Conservation (phyloP, 2,329 filamentous ascomycete genomes). For the Dactylonectria macrodidyma region DNA sequence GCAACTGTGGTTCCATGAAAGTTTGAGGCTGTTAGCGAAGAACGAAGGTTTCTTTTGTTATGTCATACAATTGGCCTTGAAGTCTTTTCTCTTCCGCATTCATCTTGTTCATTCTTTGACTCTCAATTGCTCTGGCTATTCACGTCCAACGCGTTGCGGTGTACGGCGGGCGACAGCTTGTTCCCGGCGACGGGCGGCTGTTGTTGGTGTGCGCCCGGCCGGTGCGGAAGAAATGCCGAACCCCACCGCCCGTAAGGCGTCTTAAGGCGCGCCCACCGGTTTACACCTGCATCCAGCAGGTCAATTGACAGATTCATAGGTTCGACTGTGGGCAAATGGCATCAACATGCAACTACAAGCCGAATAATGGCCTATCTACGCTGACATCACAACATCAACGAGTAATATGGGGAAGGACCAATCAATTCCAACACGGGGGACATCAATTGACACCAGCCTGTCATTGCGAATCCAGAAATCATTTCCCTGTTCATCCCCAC, state of each 20-base stretch:
- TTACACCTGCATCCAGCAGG: not conserved
- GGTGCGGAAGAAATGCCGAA: constrained; percentile 31
- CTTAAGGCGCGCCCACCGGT: constrained; percentile 2
- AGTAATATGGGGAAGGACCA: not conserved
- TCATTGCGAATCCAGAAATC: constrained; percentile 3
- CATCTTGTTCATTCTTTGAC: no score
- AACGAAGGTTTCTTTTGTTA: not conserved
- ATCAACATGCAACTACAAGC: not conserved
- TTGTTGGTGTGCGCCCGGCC: constrained; percentile 9
- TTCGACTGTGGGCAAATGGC: not conserved
- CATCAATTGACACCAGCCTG: constrained; percentile 10
- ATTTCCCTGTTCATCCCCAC: not conserved
- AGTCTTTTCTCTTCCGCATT: not conserved
- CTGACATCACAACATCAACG: not conserved
- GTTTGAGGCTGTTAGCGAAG: not conserved
- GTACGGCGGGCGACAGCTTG: not conserved
- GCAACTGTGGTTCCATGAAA: constrained; percentile 5
- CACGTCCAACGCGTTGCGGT: not conserved
- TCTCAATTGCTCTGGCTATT: not conserved
- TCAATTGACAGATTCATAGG: not conserved
- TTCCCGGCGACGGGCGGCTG: not conserved
- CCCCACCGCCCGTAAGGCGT: constrained; percentile 27
- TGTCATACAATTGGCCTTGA: not conserved
- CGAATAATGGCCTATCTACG: not conserved
- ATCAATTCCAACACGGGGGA: not conserved